phyloP scores from a whole-genome alignment of 768 basidiomycete genomes.

The Coprinopsis sp. region DNA sequence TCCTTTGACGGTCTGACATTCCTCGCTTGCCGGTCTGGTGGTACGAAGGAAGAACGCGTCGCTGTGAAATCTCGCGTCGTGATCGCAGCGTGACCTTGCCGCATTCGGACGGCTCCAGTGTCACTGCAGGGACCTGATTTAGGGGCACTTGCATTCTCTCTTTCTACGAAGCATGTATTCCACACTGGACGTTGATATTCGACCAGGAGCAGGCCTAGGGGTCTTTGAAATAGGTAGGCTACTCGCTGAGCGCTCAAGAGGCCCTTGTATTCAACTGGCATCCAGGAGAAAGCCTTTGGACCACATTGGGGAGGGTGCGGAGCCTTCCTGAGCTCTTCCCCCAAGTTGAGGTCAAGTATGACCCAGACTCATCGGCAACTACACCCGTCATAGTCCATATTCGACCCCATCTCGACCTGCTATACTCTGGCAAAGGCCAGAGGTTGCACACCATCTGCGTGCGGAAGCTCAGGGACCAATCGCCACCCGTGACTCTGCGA shows the following conservation, averaged over 20 bases:
- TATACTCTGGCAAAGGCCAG: slow-evolving; percentile 77
- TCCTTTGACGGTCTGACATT: slow-evolving; percentile 27
- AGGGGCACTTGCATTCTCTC: background rate
- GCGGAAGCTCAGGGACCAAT: slow-evolving; percentile 59
- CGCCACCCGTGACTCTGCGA: slow-evolving; percentile 62
- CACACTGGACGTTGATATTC: slow-evolving; percentile 67
- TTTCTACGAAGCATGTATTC: slow-evolving; percentile 47
- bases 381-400: slow-evolving; percentile 77
- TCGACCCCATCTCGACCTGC: slow-evolving; percentile 77
- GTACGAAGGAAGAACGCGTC: slow-evolving; percentile 5
- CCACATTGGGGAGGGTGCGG: slow-evolving; percentile 63
- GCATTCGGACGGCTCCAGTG: background rate
- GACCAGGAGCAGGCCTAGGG: slow-evolving; percentile 72
- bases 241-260: background rate
- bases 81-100: slow-evolving; percentile 3
- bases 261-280: slow-evolving; percentile 6
- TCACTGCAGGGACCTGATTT: background rate
- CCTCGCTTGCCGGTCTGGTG: slow-evolving; percentile 21
- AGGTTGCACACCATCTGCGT: slow-evolving; percentile 76
- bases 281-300: slow-evolving; percentile 75
- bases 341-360: slow-evolving; percentile 80
- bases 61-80: background rate
- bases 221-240: slow-evolving; percentile 67
- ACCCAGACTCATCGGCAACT: slow-evolving; percentile 61
- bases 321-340: slow-evolving; percentile 66